Percentiles rank a stretch among this genome's conserved stretches.
These are phyloP conservation scores for Fraxinus paxiana DNA, from an alignment of 305 asterid species.

Conservation along the genomic window DNA sequence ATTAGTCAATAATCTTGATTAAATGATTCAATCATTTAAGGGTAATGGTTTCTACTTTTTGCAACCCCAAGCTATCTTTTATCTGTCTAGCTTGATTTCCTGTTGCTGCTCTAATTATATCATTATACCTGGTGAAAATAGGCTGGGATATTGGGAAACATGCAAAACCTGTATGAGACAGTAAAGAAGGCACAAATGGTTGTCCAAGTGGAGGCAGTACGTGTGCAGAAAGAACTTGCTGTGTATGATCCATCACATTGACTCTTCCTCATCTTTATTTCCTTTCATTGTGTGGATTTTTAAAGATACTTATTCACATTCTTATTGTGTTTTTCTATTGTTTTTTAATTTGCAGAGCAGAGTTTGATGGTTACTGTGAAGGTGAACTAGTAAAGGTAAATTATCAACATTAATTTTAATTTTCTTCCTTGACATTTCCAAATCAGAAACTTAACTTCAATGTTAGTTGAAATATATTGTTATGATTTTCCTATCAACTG, in stretches of 20 bases:
- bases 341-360: constrained; percentile 60
- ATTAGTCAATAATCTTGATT: background rate
- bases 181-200: constrained; percentile 97
- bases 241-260: constrained; percentile 45
- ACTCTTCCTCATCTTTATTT: background rate
- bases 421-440: background rate
- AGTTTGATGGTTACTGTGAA: constrained; percentile 91
- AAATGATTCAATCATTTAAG: background rate
- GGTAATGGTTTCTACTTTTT: background rate
- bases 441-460: background rate
- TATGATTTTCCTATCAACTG: background rate
- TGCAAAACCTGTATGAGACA: constrained; percentile 89
- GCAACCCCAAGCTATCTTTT: background rate
- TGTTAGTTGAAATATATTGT: background rate
- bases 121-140: constrained; percentile 28
- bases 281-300: background rate
- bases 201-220: constrained; percentile 97
- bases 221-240: constrained; percentile 90
- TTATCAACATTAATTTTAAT: background rate
- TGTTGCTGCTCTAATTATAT: background rate
- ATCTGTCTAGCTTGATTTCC: constrained; percentile 10
- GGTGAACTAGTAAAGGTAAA: constrained; percentile 84
- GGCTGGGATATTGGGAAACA: constrained; percentile 95
- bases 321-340: constrained; percentile 7
- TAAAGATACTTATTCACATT: constrained; percentile 1